A percentile compares a stretch with the other conserved stretches of the same genome.
phyloP scores from a whole-genome alignment of 345 rosid genomes.

The Moringa oleifera region DNA sequence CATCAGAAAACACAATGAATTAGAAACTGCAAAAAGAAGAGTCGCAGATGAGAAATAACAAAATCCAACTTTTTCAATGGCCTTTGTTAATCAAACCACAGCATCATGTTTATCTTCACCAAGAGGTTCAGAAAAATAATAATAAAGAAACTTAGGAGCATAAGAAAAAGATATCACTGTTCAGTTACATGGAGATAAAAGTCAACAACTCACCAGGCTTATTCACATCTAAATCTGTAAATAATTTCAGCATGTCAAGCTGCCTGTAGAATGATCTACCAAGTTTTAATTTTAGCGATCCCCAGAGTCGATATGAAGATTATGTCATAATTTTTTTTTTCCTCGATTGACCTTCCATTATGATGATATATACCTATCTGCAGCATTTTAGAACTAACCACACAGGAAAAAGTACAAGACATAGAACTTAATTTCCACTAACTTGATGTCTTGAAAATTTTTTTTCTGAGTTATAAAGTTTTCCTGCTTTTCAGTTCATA shows the following conservation, averaged over 20 bases:
- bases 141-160: background rate
- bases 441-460: background rate
- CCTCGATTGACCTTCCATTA: too few species aligned
- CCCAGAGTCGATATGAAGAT: background rate
- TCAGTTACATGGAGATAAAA: background rate
- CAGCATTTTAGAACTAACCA: background rate
- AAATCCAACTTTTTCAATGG: background rate
- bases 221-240: background rate
- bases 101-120: background rate
- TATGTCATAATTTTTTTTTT: too few species aligned
- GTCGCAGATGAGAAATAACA: background rate
- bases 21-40: background rate
- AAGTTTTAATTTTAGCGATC: background rate
- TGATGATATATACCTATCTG: background rate
- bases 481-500: background rate
- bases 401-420: background rate
- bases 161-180: background rate
- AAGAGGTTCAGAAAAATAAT: background rate
- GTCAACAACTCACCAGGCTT: background rate
- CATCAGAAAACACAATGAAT: background rate
- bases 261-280: background rate
- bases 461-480: background rate
- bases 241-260: background rate
- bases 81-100: background rate
- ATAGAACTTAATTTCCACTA: background rate